phyloP scores from a whole-genome alignment of 2,329 filamentous ascomycete species.

The Colletotrichum sp. region DNA sequence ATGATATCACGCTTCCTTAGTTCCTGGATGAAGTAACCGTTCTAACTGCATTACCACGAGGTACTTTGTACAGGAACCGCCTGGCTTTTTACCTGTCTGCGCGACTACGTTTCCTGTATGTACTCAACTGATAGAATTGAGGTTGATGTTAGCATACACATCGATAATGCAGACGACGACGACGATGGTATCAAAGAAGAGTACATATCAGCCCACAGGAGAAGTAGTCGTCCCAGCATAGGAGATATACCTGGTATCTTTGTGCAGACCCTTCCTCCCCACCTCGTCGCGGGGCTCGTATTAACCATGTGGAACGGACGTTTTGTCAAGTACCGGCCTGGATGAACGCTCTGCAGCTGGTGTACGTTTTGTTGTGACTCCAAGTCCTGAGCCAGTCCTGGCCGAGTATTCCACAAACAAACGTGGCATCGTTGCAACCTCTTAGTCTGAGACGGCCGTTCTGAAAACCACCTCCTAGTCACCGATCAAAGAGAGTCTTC shows the following conservation, averaged over 20 bases:
- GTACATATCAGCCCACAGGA: too few relatives aligned
- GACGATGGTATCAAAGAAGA: too few relatives aligned
- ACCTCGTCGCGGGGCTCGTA: neutral
- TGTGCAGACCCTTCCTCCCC: neutral
- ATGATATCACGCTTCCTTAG: neutral
- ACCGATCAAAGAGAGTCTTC: neutral
- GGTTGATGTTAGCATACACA: too few relatives aligned
- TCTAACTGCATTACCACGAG: neutral
- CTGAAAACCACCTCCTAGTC: neutral
- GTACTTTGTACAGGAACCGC: neutral
- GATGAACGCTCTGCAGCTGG: neutral
- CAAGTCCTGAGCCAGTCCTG: neutral
- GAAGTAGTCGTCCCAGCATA: too few relatives aligned
- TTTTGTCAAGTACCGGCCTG: neutral
- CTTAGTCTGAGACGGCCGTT: neutral
- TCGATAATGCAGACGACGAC: too few relatives aligned
- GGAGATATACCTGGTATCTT: neutral
- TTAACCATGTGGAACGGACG: neutral
- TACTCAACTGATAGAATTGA: too few relatives aligned
- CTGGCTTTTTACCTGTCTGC: too few relatives aligned
- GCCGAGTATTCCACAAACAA: neutral
- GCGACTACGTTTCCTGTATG: too few relatives aligned
- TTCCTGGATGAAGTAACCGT: neutral
- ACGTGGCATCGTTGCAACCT: neutral
- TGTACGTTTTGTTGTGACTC: neutral